Evolutionary conservation across 495 filamentous ascomycete species (phyloP), one percentile per base, ranked within the genome.

Genomic region (Lasiosphaeriaceae sp.): DNA sequence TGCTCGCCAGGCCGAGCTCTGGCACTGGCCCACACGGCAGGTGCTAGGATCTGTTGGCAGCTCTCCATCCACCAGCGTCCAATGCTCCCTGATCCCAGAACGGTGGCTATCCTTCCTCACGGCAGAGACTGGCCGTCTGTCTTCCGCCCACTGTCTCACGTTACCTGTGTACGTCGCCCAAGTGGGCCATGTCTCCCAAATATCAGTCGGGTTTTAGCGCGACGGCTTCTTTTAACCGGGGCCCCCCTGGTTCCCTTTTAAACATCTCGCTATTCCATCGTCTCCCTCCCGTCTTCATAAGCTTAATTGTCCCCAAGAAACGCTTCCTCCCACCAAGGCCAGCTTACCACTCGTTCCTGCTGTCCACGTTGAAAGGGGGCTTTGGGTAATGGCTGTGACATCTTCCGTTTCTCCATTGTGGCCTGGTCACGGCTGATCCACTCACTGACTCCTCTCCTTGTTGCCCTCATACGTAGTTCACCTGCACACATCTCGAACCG

Each of bases 201-300:
- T 60, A 52, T 56, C 58, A 45, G 22, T 55, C 55, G 57, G 52
- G 58, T 47, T 50, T 60, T 60, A 58, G 50, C 54, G 57, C 35
- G 53, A 47, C 52, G 59, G 46, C 47, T 50, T 59, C 51, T 60
- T 60, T 64, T 58, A 64, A 57, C 61, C 62, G 62, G 62, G 55
- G 39, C 39, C 41, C 52, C 44, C 43, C 55, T 55, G 29, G 47
- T 56, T 44, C 50, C 63, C 49, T 55, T 60, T 58, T 56, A 61
- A 61, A 52, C 58, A 62, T 53, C 49, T 41, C 26, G 12, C 35
- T 45, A 26, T 39, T 52, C 37, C 48, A 31, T 47, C 54, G 29
- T 23, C 47, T 51, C 57, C 39, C 50, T 57, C 11, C 46, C 55
- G 31, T 19, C 51, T 50, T 14, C 47, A 23, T 37, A 41, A 47